A percentile compares a stretch with the other conserved stretches of the same genome.
Evolutionary conservation across 495 filamentous ascomycete species (phyloP).

Genomic region (Xylaria longipes): DNA sequence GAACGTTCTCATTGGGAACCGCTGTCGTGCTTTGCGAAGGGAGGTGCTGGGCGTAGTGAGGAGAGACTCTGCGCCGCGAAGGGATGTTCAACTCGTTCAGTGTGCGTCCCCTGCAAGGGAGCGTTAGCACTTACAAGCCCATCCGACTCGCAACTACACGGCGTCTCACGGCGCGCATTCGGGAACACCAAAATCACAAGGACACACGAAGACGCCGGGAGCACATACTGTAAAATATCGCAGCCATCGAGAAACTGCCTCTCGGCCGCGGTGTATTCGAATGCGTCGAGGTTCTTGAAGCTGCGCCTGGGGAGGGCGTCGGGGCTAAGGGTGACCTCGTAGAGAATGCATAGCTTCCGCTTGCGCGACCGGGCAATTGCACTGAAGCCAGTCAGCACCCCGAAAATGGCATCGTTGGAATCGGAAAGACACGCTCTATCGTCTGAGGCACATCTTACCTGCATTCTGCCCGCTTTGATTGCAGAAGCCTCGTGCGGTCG

Average conservation of each 20-base stretch:
- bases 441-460: slow-evolving; percentile 49
- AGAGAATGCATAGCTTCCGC: slow-evolving; percentile 84
- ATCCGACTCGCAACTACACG: slow-evolving; percentile 21
- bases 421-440: slow-evolving; percentile 53
- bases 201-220: slow-evolving; percentile 6
- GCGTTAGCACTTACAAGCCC: slow-evolving; percentile 31
- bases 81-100: slow-evolving; percentile 77
- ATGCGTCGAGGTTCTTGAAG: slow-evolving; percentile 53
- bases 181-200: slow-evolving; percentile 18
- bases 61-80: slow-evolving; percentile 53
- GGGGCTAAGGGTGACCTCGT: slow-evolving; percentile 61
- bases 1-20: slow-evolving; percentile 28
- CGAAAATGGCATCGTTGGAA: slow-evolving; percentile 49
- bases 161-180: slow-evolving; percentile 34
- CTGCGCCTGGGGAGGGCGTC: slow-evolving; percentile 52
- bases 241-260: slow-evolving; percentile 73
- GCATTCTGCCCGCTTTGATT: slow-evolving; percentile 57
- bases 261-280: slow-evolving; percentile 58
- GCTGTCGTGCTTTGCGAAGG: slow-evolving; percentile 24
- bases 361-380: slow-evolving; percentile 78
- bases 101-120: slow-evolving; percentile 65
- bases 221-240: slow-evolving; percentile 77
- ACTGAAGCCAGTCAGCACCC: slow-evolving; percentile 58
- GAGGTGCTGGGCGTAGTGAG: slow-evolving; percentile 30
- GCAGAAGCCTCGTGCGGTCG: slow-evolving; percentile 62